phyloP scores from a whole-genome alignment of 1,284 basidiomycete species.

The Fomitopsis pinicola region DNA sequence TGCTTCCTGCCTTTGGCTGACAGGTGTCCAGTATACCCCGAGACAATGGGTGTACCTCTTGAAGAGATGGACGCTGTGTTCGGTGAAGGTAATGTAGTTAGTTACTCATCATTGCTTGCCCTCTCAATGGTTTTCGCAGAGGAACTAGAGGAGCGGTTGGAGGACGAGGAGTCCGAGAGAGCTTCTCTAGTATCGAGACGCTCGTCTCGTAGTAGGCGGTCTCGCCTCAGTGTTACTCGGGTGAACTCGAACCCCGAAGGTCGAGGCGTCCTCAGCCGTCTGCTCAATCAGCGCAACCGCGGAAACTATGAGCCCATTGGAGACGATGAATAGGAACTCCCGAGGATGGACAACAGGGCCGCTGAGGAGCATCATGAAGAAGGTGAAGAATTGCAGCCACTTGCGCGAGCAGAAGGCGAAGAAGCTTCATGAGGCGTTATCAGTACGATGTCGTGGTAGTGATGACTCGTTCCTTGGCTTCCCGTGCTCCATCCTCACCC shows the following conservation, averaged over 20 bases:
- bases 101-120: slow-evolving; percentile 11
- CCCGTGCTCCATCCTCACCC: slow-evolving; percentile 13
- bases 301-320: slow-evolving; percentile 52
- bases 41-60: slow-evolving; percentile 74
- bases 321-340: slow-evolving; percentile 64
- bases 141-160: slow-evolving; percentile 58
- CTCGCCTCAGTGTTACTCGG: slow-evolving; percentile 23
- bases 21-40: slow-evolving; percentile 65
- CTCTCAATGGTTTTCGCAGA: slow-evolving; percentile 29
- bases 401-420: slow-evolving; percentile 11
- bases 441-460: slow-evolving; percentile 14
- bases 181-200: slow-evolving; percentile 49
- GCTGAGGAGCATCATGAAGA: slow-evolving; percentile 23
- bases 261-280: slow-evolving; percentile 44
- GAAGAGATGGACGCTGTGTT: slow-evolving; percentile 85
- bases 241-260: slow-evolving; percentile 16
- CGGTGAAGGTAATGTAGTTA: slow-evolving; percentile 58
- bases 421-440: slow-evolving; percentile 11
- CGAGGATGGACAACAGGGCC: slow-evolving; percentile 46
- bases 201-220: slow-evolving; percentile 33
- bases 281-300: slow-evolving; percentile 46
- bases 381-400: slow-evolving; percentile 9
- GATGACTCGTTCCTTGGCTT: slow-evolving; percentile 5
- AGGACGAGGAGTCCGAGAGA: slow-evolving; percentile 66
- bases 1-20: slow-evolving; percentile 12